Percentiles rank a stretch among this genome's conserved stretches.
Evolutionary conservation across 2,329 filamentous ascomycete species (phyloP).

Genomic region (Alternaria conjuncta): DNA sequence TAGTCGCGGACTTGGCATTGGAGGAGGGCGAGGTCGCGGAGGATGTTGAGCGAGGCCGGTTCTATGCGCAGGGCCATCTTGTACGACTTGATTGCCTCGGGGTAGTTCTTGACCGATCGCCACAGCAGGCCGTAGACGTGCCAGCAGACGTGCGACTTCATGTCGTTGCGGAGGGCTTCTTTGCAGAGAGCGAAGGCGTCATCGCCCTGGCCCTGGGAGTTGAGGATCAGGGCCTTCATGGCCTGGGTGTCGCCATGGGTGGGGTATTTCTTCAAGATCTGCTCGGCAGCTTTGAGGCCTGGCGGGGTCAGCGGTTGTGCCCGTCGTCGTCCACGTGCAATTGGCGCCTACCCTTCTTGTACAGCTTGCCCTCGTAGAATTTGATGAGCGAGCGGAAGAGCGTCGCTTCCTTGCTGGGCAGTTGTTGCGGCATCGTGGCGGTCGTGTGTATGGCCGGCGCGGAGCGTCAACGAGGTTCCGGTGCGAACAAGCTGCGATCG

Average conservation of each 20-base stretch:
- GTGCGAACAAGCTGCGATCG: constrained; percentile 19
- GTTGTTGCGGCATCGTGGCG: constrained; percentile 70
- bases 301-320: constrained; percentile 30
- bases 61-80: constrained; percentile 93
- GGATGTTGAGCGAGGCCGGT: constrained; percentile 85
- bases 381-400: constrained; percentile 95
- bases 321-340: constrained; percentile 11
- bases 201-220: constrained; percentile 86
- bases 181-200: constrained; percentile 95
- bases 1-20: constrained; percentile 98
- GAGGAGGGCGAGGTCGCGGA: constrained; percentile 88
- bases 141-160: constrained; percentile 99
- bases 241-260: constrained; percentile 98
- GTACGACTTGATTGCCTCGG: constrained; percentile 99
- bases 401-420: constrained; percentile 86
- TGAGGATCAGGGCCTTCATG: constrained; percentile 98
- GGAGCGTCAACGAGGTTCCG: constrained; percentile 12
- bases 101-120: constrained; percentile 93
- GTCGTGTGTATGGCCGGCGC: constrained; percentile 13
- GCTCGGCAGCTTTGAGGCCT: constrained; percentile 93
- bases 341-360: constrained; percentile 73
- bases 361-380: constrained; percentile 97
- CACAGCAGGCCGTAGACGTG: constrained; percentile 97
- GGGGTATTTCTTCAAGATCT: constrained; percentile 92
- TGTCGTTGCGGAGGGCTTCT: constrained; percentile 89